Evolutionary conservation across 2,329 filamentous ascomycete species (phyloP).

Genomic region (Alternaria arbusti): DNA sequence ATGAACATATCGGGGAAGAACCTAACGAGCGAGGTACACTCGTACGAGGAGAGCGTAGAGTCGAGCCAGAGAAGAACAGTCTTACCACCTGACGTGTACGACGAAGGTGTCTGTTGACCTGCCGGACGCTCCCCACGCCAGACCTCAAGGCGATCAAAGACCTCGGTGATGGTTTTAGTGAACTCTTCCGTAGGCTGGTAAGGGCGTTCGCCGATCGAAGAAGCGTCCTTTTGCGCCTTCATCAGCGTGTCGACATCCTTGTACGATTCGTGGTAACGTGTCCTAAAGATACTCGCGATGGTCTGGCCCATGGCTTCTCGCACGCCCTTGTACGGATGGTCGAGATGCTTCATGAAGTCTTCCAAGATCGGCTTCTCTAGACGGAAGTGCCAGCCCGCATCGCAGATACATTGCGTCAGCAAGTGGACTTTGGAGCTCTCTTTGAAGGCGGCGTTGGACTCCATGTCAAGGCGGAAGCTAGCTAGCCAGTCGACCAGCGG

Average conservation of each 20-base stretch:
- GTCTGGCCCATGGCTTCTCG: constrained; percentile 93
- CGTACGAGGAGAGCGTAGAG: constrained; percentile 85
- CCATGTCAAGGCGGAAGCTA: constrained; percentile 89
- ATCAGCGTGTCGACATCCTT: constrained; percentile 77
- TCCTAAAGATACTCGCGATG: constrained; percentile 86
- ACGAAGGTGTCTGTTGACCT: constrained; percentile 89
- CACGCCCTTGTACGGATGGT: constrained; percentile 97
- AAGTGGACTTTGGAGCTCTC: constrained; percentile 96
- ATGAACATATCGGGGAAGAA: constrained; percentile 93
- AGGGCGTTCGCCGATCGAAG: constrained; percentile 82
- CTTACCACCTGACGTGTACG: constrained; percentile 95
- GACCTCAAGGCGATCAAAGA: constrained; percentile 80
- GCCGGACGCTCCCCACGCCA: constrained; percentile 86
- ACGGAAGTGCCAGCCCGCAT: constrained; percentile 96
- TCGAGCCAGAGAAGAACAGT: constrained; percentile 96
- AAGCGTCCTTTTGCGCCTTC: constrained; percentile 76
- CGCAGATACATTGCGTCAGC: constrained; percentile 84
- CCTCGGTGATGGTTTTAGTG: constrained; percentile 69
- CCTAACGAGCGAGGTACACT: constrained; percentile 86
- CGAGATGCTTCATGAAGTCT: constrained; percentile 87
- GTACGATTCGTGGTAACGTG: constrained; percentile 93
- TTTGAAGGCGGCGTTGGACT: constrained; percentile 96
- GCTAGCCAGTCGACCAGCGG: constrained; percentile 84
- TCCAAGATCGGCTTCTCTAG: constrained; percentile 85
- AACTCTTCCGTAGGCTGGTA: constrained; percentile 82